phyloP scores from a whole-genome alignment of 768 basidiomycete species.

The Leccinum imitatum region DNA sequence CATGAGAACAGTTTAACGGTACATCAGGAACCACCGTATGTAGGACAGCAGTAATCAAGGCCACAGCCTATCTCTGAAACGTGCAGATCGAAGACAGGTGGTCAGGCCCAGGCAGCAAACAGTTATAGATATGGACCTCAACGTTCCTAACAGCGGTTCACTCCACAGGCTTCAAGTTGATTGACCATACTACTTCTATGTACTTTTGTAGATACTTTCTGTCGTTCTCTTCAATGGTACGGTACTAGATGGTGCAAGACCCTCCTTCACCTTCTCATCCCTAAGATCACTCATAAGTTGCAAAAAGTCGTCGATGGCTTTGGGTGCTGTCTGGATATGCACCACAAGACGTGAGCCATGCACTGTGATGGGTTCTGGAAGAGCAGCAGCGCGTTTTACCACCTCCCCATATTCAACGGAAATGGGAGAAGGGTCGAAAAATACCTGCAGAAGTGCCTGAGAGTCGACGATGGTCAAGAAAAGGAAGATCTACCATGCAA shows the following conservation, averaged over 20 bases:
- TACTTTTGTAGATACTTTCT: constrained; percentile 12
- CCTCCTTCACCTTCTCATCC: constrained; percentile 63
- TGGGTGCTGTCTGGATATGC: constrained; percentile 80
- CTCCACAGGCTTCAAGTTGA: too few relatives aligned
- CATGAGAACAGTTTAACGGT: too few relatives aligned
- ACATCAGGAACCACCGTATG: too few relatives aligned
- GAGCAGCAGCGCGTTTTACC: constrained; percentile 53
- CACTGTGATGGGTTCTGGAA: constrained; percentile 68
- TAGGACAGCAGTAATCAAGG: too few relatives aligned
- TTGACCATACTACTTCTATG: background rate
- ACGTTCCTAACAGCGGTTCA: too few relatives aligned
- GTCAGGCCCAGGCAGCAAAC: too few relatives aligned
- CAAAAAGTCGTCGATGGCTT: constrained; percentile 83
- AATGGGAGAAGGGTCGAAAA: constrained; percentile 74
- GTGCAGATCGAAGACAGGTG: too few relatives aligned
- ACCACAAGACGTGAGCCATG: constrained; percentile 79
- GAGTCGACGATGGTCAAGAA: background rate
- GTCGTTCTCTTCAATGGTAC: background rate
- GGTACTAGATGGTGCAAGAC: constrained; percentile 29
- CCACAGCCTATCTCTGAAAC: too few relatives aligned
- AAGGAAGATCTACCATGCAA: constrained; percentile 70
- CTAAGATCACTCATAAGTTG: constrained; percentile 58
- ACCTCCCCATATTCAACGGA: constrained; percentile 71
- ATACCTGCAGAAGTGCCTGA: constrained; percentile 50
- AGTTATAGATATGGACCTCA: too few relatives aligned